Conservation (phyloP, 169 alveolate genomes). For the Cryptosporidium meleagridis region DNA sequence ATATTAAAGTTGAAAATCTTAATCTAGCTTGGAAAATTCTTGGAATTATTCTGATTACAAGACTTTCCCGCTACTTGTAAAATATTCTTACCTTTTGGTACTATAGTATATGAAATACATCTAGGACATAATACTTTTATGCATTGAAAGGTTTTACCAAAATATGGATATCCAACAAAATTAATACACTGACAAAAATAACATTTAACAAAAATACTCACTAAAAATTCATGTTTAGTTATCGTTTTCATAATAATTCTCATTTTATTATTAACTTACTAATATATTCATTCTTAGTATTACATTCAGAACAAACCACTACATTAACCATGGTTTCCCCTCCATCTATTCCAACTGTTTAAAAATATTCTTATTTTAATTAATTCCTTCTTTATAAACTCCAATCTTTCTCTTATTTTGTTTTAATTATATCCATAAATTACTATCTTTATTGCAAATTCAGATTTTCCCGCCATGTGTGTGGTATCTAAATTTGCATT, state of each 20-base stretch:
- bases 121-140: slow-evolving; percentile 39
- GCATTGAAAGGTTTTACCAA: slow-evolving; percentile 38
- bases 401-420: background rate
- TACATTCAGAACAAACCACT: slow-evolving; percentile 36
- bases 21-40: background rate
- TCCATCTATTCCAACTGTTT: background rate
- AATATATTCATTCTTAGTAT: slow-evolving; percentile 40
- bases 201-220: slow-evolving; percentile 33
- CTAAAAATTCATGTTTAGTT: background rate
- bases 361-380: background rate
- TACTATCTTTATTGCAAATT: slow-evolving; percentile 1
- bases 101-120: slow-evolving; percentile 29
- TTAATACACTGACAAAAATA: slow-evolving; percentile 38
- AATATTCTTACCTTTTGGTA: slow-evolving; percentile 37
- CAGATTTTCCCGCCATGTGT: slow-evolving; percentile 16
- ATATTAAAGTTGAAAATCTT: background rate
- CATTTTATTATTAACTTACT: slow-evolving; percentile 1
- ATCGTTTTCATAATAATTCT: background rate
- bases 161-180: slow-evolving; percentile 60
- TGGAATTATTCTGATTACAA: background rate
- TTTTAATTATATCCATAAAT: background rate
- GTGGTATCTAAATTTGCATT: slow-evolving; percentile 51
- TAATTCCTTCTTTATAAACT: background rate
- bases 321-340: background rate
- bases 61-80: background rate